Evolutionary conservation across 2,329 filamentous ascomycete genomes (phyloP), one percentile per base, ranked within the genome.

Genomic region (Arthrinium puccinioides): DNA sequence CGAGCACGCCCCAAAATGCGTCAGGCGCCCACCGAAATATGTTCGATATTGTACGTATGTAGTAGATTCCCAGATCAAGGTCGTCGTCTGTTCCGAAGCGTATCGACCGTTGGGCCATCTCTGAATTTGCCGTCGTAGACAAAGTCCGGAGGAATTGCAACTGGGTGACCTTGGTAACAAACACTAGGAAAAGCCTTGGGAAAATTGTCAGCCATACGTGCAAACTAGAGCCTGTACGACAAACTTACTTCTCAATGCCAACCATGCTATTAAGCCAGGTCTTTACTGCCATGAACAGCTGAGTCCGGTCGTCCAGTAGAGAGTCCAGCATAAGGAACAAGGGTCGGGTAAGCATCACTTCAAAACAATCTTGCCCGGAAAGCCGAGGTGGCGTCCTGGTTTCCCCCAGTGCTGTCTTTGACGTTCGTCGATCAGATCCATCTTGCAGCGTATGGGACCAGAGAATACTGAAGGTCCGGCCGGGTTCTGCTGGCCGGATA

Each of bases 271-370:
- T 82, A 4, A 97, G 68, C 89, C 90, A 96, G 33, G 76, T 79
- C 49, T 82, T 83, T 26, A 87, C 78, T 19, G 84, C 82, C 60
- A 87, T 82, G 44, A 82, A 87, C 11, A 84, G 65, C 48, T 89
- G 84, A 3, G 79, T 82, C 15, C 76, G 72, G 42, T 87, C 80
- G 41, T 89, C 82, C 14, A 76, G 62, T 1, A 97, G 66, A 2
- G 82, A 74, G 58, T 97, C 90, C 19, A 97, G 67, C 44, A 94
- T 72, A 9, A 94, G 63, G 44, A 96, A 83, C 14, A 95, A 61
- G 2, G 90, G 90, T 34, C 87, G 77, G 6, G 82, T 82, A 27
- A 97, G 69, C 65, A 95, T 82, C 6, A 82, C 64, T 48, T 85
- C 76, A 52, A 81, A 86, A 45, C 82, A 69, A 20, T 77, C 76